Evolutionary conservation across 164 flowering plant genomes (phyloP).

Genomic region (Tetracentron sinense): DNA sequence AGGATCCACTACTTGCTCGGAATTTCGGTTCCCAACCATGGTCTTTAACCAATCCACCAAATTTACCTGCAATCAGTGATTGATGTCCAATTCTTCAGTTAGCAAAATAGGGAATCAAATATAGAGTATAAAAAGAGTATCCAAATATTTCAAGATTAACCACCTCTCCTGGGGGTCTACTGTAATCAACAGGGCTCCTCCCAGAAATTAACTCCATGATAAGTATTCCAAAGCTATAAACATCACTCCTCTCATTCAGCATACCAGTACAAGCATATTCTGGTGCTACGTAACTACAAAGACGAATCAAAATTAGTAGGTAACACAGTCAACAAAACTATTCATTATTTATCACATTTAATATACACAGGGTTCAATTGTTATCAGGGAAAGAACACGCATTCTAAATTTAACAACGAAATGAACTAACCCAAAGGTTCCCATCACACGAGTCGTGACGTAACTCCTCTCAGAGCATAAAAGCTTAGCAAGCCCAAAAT

Average conservation of each 20-base stretch:
- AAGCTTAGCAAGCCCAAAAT: slow-evolving; percentile 33
- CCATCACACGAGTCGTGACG: slow-evolving; percentile 9
- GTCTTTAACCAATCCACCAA: slow-evolving; percentile 90
- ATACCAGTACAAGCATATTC: slow-evolving; percentile 98
- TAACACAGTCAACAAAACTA: not conserved
- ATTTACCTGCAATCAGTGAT: slow-evolving; percentile 50
- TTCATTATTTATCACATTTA: too few relatives aligned
- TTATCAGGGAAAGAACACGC: not conserved
- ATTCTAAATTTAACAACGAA: not conserved
- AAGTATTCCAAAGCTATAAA: slow-evolving; percentile 90
- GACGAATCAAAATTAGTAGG: slow-evolving; percentile 1
- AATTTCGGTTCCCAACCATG: slow-evolving; percentile 68
- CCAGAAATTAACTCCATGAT: slow-evolving; percentile 95
- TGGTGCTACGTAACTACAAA: slow-evolving; percentile 87
- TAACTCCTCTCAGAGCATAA: slow-evolving; percentile 18
- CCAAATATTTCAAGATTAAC: slow-evolving; percentile 1
- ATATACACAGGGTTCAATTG: too few relatives aligned
- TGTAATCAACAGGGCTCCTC: slow-evolving; percentile 83
- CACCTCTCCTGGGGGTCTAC: slow-evolving; percentile 81
- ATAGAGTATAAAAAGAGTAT: not conserved
- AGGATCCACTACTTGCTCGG: slow-evolving; percentile 89
- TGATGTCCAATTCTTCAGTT: not conserved
- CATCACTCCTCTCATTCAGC: slow-evolving; percentile 90
- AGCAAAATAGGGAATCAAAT: not conserved
- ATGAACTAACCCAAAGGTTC: slow-evolving; percentile 28